Evolutionary conservation across 2,329 filamentous ascomycete species (phyloP).

Genomic region (Blumeriella jaapii): DNA sequence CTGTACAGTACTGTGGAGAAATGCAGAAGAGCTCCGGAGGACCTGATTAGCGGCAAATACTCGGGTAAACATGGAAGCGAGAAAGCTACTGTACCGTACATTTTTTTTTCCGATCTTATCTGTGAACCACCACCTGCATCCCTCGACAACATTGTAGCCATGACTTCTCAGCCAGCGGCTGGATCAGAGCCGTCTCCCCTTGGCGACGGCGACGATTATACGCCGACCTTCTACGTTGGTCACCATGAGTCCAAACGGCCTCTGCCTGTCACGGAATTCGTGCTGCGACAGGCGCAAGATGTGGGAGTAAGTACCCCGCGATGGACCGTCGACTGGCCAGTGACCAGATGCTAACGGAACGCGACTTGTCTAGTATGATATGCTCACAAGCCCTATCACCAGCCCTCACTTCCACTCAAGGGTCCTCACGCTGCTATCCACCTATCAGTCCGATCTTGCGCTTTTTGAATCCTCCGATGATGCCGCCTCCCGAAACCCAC

Average conservation of each 20-base stretch:
- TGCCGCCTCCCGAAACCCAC: constrained; percentile 32
- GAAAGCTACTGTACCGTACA: too few species aligned
- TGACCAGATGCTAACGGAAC: constrained; percentile 18
- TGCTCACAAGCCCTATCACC: constrained; percentile 69
- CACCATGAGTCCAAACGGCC: constrained; percentile 59
- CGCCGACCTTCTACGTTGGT: constrained; percentile 54
- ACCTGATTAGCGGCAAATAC: too few species aligned
- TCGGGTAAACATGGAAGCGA: too few species aligned
- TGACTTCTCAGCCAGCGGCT: too few species aligned
- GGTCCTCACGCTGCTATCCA: constrained; percentile 49
- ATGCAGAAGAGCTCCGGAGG: too few species aligned
- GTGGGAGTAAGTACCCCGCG: constrained; percentile 44
- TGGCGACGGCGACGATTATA: constrained; percentile 27
- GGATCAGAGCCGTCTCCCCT: too few species aligned
- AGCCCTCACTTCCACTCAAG: constrained; percentile 60
- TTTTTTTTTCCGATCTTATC: too few species aligned
- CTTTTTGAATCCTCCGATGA: constrained; percentile 32
- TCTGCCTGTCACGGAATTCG: constrained; percentile 47
- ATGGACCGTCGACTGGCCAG: too few species aligned
- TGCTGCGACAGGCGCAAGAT: constrained; percentile 58
- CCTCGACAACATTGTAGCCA: too few species aligned
- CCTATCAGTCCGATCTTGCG: constrained; percentile 35
- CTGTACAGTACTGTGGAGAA: too few species aligned
- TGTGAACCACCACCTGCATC: too few species aligned
- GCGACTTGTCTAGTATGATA: constrained; percentile 71